Evolutionary conservation across 495 filamentous ascomycete species (phyloP).

Genomic region (Bacidia rubella): DNA sequence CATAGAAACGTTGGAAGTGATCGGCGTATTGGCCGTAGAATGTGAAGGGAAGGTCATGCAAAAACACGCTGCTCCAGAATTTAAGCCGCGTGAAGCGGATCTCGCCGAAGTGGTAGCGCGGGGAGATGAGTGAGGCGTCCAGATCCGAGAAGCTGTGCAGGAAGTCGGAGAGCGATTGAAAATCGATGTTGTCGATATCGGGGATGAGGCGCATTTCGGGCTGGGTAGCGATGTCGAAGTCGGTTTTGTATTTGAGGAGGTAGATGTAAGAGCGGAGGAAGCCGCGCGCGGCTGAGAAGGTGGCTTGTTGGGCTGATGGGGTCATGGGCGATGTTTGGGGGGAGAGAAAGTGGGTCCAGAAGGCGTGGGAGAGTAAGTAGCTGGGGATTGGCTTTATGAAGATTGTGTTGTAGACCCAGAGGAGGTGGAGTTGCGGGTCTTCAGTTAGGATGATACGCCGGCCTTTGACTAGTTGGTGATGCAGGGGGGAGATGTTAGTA

Average conservation of each 20-base stretch:
- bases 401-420: constrained; percentile 39
- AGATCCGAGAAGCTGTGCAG: constrained; percentile 9
- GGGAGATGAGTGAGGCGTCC: constrained; percentile 10
- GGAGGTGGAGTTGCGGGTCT: constrained; percentile 36
- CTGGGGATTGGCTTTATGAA: constrained; percentile 45
- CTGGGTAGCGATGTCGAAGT: constrained; percentile 28
- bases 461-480: constrained; percentile 28
- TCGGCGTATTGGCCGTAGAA: constrained; percentile 18
- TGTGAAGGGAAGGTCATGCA: not conserved
- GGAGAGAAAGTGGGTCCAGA: constrained; percentile 26
- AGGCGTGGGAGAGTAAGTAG: constrained; percentile 32
- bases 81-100: constrained; percentile 27
- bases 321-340: not conserved
- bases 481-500: constrained; percentile 18
- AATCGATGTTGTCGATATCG: constrained; percentile 11
- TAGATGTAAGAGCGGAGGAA: constrained; percentile 28
- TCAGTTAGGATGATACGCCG: constrained; percentile 37
- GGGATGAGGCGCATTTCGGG: constrained; percentile 17
- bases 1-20: constrained; percentile 21
- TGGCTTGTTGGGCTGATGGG: not conserved
- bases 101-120: constrained; percentile 30
- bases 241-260: constrained; percentile 27
- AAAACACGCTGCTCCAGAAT: constrained; percentile 14
- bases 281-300: constrained; percentile 22
- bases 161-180: constrained; percentile 8